Base-by-base conservation (phyloP, 148 eudicot genomes). In the Persicaria tinctoria region DNA sequence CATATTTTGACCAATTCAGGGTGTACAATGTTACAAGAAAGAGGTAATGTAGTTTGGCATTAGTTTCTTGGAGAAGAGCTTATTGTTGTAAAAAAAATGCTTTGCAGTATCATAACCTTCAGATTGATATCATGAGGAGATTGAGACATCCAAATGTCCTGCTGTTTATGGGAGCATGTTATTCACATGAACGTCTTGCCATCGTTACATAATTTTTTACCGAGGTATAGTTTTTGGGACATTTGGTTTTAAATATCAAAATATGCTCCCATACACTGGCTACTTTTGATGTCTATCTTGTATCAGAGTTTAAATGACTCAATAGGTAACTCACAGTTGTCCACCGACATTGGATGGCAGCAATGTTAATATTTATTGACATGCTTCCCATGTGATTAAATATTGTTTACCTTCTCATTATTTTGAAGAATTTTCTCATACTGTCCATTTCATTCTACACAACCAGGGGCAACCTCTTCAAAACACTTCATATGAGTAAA, bases 101-200 rank as follows among this genome's bases (percentile, higher is more conserved):
- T 32, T 76, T 12, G 51, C 48, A 66, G 32, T 14, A 53, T 72
- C 10, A 20, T 77, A 50, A 47, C 66, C 47, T 56, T 79, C 88
- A 93, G 96, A 87, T 93, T 78, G 76, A 83, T 76, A 89, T 90
- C 73, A 93, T 93, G 96, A 84, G 90, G 74, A 87, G 81, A 75
- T 79, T 93, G 48, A 85, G 98, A 73, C 98, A 93, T 82, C 98
- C 98, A 73, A 93, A 93, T 82, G 96, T 93, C n/a, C 76, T 93
- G 85, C 80, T 93, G 75, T 93, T 90, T 80, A 89, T 93, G 98
- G 98, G 96, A 77, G 91, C 96, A 18, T 87, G 87, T 47, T 93
- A 78, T 80, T 86, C 93, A 13, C 79, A 85, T 41, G 93, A 90
- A 68, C 88, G 84, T 60, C 87, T 87, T 53, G 96, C 93, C 72